These are phyloP conservation scores for Auxenochlorella pyrenoidosa DNA, from an alignment of 139 green algal genomes.

Conservation along the genomic window DNA sequence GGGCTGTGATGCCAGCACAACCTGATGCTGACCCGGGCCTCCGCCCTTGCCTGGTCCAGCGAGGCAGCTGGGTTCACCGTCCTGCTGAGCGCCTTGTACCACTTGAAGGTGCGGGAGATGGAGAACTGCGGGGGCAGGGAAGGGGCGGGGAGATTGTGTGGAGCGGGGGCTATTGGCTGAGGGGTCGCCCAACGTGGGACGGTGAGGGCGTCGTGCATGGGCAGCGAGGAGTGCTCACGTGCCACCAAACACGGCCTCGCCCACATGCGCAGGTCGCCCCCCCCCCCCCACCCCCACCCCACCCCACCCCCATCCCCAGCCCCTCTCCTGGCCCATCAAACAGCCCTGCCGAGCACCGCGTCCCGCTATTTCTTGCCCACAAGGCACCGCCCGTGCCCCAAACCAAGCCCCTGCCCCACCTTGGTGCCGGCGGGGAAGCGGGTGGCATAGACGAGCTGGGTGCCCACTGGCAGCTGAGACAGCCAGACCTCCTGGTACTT, in stretches of 20 bases:
- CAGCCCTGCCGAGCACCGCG: too few relatives aligned
- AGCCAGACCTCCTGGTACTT: constrained; percentile 51
- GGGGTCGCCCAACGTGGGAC: too few relatives aligned
- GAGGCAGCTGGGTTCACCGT: constrained; percentile 17
- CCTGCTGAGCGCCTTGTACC: constrained; percentile 36
- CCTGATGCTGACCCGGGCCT: too few relatives aligned
- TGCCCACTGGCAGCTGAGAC: constrained; percentile 45
- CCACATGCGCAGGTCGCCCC: too few relatives aligned
- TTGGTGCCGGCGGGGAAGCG: constrained; percentile 54
- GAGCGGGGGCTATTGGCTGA: background rate
- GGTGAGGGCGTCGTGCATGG: too few relatives aligned
- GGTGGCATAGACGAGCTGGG: constrained; percentile 53
- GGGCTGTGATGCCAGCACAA: too few relatives aligned
- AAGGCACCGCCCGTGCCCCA: background rate
- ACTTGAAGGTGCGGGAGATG: constrained; percentile 27
- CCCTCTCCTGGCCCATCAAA: too few relatives aligned
- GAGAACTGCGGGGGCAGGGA: constrained; percentile 1
- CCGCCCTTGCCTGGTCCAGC: constrained; percentile 42
- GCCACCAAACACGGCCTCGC: too few relatives aligned
- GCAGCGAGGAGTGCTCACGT: too few relatives aligned
- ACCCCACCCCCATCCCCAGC: background rate
- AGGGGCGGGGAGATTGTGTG: background rate
- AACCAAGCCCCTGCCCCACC: background rate
- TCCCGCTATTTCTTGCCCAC: too few relatives aligned
- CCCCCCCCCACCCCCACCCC: too few relatives aligned